phyloP scores from a whole-genome alignment of 805 yeast genomes.

The Kazachstania africana region DNA sequence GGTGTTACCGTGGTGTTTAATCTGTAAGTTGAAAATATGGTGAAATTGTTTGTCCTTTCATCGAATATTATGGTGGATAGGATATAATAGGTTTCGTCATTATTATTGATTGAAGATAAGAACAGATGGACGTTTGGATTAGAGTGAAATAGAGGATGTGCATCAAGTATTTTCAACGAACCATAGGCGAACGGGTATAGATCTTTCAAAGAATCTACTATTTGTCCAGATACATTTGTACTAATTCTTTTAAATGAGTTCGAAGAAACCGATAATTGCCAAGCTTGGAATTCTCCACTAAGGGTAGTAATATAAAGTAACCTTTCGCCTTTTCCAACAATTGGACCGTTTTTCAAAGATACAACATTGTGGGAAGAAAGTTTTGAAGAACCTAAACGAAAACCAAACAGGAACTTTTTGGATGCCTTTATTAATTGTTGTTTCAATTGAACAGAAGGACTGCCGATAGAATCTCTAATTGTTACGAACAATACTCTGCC shows the following conservation, averaged over 20 bases:
- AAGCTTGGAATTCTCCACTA: constrained; percentile 35
- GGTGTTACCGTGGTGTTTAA: constrained; percentile 36
- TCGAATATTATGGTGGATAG: constrained; percentile 40
- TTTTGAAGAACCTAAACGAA: constrained; percentile 5
- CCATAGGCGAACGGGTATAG: constrained; percentile 42
- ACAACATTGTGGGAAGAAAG: constrained; percentile 33
- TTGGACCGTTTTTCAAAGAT: constrained; percentile 43
- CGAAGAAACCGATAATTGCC: constrained; percentile 39
- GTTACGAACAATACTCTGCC: constrained; percentile 54
- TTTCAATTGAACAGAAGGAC: constrained; percentile 29
- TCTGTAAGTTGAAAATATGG: constrained; percentile 54
- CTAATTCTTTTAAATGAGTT: constrained; percentile 30
- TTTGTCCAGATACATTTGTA: constrained; percentile 24
- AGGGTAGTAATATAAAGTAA: constrained; percentile 30
- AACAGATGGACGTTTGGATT: constrained; percentile 35
- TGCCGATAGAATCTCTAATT: constrained; percentile 58
- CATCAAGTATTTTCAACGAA: constrained; percentile 47
- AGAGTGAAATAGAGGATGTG: constrained; percentile 37
- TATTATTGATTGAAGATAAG: constrained; percentile 34
- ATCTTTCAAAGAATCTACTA: constrained; percentile 32
- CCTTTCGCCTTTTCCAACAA: constrained; percentile 40
- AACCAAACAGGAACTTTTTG: constrained; percentile 26
- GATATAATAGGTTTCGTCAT: constrained; percentile 29
- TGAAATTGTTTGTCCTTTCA: constrained; percentile 38
- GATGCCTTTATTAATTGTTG: constrained; percentile 24